phyloP scores from a whole-genome alignment of 805 yeast genomes.

The Wickerhamomyces tratensis region DNA sequence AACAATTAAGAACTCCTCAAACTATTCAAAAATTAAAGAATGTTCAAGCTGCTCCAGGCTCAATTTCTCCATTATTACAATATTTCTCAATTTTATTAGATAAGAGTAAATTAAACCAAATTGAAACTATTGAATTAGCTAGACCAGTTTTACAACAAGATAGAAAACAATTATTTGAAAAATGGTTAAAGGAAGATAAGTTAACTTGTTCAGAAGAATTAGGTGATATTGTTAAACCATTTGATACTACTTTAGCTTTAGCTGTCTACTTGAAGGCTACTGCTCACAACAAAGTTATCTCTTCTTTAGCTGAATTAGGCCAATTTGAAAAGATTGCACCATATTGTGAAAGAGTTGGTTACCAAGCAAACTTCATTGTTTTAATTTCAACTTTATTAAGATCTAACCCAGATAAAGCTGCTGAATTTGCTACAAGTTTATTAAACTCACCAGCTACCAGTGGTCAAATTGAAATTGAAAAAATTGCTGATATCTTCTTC shows the following conservation, averaged over 20 bases:
- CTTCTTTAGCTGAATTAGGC: constrained; percentile 88
- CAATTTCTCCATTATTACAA: constrained; percentile 87
- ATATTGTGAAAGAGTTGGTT: constrained; percentile 81
- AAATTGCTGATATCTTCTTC: constrained; percentile 86
- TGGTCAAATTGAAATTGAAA: constrained; percentile 64
- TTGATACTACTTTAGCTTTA: constrained; percentile 76
- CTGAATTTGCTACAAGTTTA: constrained; percentile 89
- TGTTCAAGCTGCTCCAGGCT: constrained; percentile 88
- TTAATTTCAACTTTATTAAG: constrained; percentile 86
- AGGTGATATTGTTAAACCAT: constrained; percentile 91
- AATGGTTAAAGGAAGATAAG: constrained; percentile 94
- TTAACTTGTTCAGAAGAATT: constrained; percentile 92
- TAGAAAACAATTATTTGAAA: constrained; percentile 86
- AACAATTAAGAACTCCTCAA: constrained; percentile 86
- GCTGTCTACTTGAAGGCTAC: constrained; percentile 84
- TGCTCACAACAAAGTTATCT: constrained; percentile 80
- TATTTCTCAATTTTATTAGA: constrained; percentile 88
- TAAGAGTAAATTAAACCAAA: constrained; percentile 84
- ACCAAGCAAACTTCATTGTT: constrained; percentile 82
- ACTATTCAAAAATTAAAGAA: constrained; percentile 89
- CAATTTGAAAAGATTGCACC: constrained; percentile 95
- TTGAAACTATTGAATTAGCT: constrained; percentile 91
- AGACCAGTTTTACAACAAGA: constrained; percentile 93
- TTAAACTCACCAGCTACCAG: constrained; percentile 54
- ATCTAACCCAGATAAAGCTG: constrained; percentile 94